Evolutionary conservation across 305 asterid genomes (phyloP), one percentile per base, ranked within the genome.

Genomic region (Fraxinus velutina): DNA sequence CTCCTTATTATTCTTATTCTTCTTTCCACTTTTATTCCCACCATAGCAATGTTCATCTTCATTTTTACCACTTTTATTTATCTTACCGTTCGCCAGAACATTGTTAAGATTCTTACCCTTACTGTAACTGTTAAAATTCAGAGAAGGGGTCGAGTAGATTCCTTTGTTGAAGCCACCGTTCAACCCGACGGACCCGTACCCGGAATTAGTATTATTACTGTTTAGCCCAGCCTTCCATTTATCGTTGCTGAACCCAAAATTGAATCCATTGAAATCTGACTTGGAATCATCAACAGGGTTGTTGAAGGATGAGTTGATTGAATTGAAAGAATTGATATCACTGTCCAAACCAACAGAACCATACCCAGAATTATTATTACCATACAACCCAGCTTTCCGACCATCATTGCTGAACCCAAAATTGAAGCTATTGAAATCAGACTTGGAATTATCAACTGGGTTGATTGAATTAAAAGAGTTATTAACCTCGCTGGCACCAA

Each of bases 161-260:
- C 98, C 98, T 55, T 96, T 96, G 29, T 94, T 96, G 44, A 96
- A 96, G 42, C 98, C 98, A 10, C 99, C 98, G 86, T 96, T 93
- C 44, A 94, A 55, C 66, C 96, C 92, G 22, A 86, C 79, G 1
- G 85, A 83, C 19, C 90, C 91, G 68, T 78, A 85, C 62, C 84
- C 90, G 36, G 89, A 82, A 80, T 85, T 85, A n/a, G 83, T 86
- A 60, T 78, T 79, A 5, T 78, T 73, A 1, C 87, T 88, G 87
- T 83, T 85, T 15, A 78, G 52, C 85, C 90, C 90, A 70, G 87
- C 84, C 79, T 90, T 90, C 94, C 94, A 93, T 1, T 86, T 89
- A 73, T 90, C 91, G 72, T 88, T 86, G 80, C 74, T 83, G 86
- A 89, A 92, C 55, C 84, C 81, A 62, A 27, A 37, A 19, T 42